Percentiles rank a stretch among this genome's conserved stretches.
Evolutionary conservation across 495 filamentous ascomycete genomes (phyloP).

Genomic region (Hypoxylon rickii): DNA sequence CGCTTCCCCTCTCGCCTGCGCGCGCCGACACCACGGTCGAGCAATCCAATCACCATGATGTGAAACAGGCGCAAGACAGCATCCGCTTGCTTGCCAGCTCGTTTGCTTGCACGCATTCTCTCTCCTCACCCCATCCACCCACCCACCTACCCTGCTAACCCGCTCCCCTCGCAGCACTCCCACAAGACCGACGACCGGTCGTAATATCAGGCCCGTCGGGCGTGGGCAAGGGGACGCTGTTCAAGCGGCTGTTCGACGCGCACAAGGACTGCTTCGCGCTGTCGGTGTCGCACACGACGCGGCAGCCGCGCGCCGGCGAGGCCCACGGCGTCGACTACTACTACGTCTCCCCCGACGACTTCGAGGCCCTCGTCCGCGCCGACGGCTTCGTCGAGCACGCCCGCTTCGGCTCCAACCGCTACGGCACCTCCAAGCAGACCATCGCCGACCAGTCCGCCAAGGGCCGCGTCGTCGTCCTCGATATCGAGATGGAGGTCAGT

Average conservation of each 20-base stretch:
- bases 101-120: too few relatives aligned
- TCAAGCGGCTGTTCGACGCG: slow-evolving; percentile 65
- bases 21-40: neutral
- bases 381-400: slow-evolving; percentile 89
- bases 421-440: slow-evolving; percentile 80
- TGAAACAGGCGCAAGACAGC: too few relatives aligned
- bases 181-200: slow-evolving; percentile 63
- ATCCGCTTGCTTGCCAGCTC: too few relatives aligned
- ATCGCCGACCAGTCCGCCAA: slow-evolving; percentile 73
- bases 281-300: slow-evolving; percentile 86
- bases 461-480: slow-evolving; percentile 69
- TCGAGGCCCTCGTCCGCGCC: slow-evolving; percentile 67
- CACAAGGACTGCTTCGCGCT: slow-evolving; percentile 80
- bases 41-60: neutral
- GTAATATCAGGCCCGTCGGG: slow-evolving; percentile 88
- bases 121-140: too few relatives aligned
- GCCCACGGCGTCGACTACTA: slow-evolving; percentile 79
- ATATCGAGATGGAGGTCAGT: slow-evolving; percentile 90
- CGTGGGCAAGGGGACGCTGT: slow-evolving; percentile 86
- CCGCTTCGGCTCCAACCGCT: slow-evolving; percentile 83
- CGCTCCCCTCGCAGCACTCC: slow-evolving; percentile 34
- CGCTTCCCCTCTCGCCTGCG: neutral
- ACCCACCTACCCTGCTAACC: neutral
- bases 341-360: slow-evolving; percentile 71
- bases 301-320: slow-evolving; percentile 76